Evolutionary conservation across 768 basidiomycete species (phyloP).

Genomic region (Lactarius trivialis): DNA sequence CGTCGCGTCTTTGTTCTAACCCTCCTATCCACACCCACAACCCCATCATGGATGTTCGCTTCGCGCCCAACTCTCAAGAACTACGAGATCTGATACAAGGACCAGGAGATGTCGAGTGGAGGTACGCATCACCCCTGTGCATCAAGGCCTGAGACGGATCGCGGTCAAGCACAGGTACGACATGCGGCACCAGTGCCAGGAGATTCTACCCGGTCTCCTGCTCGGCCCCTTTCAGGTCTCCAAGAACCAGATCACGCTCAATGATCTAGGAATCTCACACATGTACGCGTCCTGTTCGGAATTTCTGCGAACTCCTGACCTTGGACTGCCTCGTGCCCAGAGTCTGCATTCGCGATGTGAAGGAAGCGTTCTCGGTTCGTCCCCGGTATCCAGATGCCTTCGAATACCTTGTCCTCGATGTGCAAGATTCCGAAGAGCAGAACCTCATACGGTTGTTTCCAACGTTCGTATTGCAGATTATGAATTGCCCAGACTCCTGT

Average conservation of each 20-base stretch:
- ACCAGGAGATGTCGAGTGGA: slow-evolving; percentile 80
- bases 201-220: slow-evolving; percentile 75
- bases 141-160: background rate
- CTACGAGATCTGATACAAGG: slow-evolving; percentile 65
- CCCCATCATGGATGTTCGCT: background rate
- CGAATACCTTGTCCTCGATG: slow-evolving; percentile 72
- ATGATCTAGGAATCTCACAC: slow-evolving; percentile 66
- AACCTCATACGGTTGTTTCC: slow-evolving; percentile 90
- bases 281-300: slow-evolving; percentile 44
- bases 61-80: slow-evolving; percentile 18
- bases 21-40: background rate
- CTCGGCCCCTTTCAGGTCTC: slow-evolving; percentile 88
- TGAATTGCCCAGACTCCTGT: slow-evolving; percentile 2
- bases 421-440: slow-evolving; percentile 91
- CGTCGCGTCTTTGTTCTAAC: slow-evolving; percentile 1
- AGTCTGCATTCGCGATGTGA: slow-evolving; percentile 82
- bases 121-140: slow-evolving; percentile 37
- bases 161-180: slow-evolving; percentile 56
- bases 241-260: slow-evolving; percentile 68
- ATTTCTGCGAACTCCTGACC: slow-evolving; percentile 10
- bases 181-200: slow-evolving; percentile 93
- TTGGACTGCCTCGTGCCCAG: slow-evolving; percentile 33
- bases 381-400: slow-evolving; percentile 81
- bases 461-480: slow-evolving; percentile 39
- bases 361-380: slow-evolving; percentile 84